Evolutionary conservation across 345 rosid genomes (phyloP), one percentile per base, ranked within the genome.

Genomic region (Salix dunnii): DNA sequence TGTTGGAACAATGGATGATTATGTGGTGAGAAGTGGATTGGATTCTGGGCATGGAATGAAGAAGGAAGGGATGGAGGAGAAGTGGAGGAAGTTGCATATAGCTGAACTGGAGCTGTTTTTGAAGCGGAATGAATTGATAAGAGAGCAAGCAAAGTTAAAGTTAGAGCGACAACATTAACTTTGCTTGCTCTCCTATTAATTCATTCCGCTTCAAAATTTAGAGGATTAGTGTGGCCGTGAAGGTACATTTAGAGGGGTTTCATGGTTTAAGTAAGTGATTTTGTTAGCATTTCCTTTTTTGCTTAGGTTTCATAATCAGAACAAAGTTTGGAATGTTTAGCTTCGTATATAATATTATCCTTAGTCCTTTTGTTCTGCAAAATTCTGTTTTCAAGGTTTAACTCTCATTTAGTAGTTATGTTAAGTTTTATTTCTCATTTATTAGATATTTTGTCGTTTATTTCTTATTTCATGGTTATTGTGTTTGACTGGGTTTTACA

Each of bases 91-190:
- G 49, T 20, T 85, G 76, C 75, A 79, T 14, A 79, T 77, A 20
- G 77, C 58, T 0, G 83, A 79, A n/a, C 6, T 82, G 46, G 82
- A 85, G 75, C 17, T 85, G 67, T 79, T 74, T 46, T 8, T 82
- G 48, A 48, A 38, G 61, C 23, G 82, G 28, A 48, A 18, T 27
- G 63, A 77, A 33, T 60, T 85, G 71, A 36, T 82, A 11, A 25
- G 2, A 1, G 80, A 85, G 30, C 78, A 74, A 6, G 71, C 83
- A 9, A 69, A 75, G 68, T 2, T 3, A 30, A 30, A 30, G 31
- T 2, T 30, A 30, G 3, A 2, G 31, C 3, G 4, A 31, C 33
- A 31, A 31, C 33, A 31, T 33, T 33, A 33, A 4, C 35, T 33
- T 33, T 33, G 5, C 35, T 33, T 33, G 35, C 35, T 33, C 35